These are phyloP conservation scores for Picea glauca DNA, from an alignment of 75 land plant species.

Conservation along the genomic window DNA sequence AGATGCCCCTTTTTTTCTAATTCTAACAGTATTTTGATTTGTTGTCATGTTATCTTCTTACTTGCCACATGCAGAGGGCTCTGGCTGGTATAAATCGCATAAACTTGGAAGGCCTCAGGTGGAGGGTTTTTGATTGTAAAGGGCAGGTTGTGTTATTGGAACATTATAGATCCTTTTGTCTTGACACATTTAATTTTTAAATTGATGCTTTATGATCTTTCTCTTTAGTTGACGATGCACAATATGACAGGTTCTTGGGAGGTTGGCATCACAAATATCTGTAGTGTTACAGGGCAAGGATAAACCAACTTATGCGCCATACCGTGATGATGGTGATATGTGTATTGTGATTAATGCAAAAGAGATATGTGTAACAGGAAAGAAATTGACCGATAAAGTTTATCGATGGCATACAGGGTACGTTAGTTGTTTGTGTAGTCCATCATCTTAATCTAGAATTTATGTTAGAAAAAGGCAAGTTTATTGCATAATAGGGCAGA, in stretches of 20 bases:
- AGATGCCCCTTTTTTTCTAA: not conserved
- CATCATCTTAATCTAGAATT: not conserved
- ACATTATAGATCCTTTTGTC: not conserved
- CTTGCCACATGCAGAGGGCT: slow-evolving; percentile 62
- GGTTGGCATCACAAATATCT: slow-evolving; percentile 83
- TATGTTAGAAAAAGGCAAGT: not conserved
- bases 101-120: slow-evolving; percentile 73
- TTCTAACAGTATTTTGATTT: not conserved
- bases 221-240: not conserved
- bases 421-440: slow-evolving; percentile 5
- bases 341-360: slow-evolving; percentile 93
- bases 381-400: slow-evolving; percentile 78
- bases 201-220: not conserved
- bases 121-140: slow-evolving; percentile 91
- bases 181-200: not conserved
- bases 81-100: slow-evolving; percentile 76
- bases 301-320: slow-evolving; percentile 86
- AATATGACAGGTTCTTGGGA: slow-evolving; percentile 68
- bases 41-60: not conserved
- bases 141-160: slow-evolving; percentile 59
- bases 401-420: slow-evolving; percentile 97
- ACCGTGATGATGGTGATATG: slow-evolving; percentile 91
- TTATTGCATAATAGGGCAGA: slow-evolving; percentile 68
- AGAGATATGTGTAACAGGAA: slow-evolving; percentile 74
- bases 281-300: slow-evolving; percentile 91